These are phyloP conservation scores for Eremochloa ophiuroides DNA, from an alignment of 176 grass and related monocot genomes.

Conservation along the genomic window DNA sequence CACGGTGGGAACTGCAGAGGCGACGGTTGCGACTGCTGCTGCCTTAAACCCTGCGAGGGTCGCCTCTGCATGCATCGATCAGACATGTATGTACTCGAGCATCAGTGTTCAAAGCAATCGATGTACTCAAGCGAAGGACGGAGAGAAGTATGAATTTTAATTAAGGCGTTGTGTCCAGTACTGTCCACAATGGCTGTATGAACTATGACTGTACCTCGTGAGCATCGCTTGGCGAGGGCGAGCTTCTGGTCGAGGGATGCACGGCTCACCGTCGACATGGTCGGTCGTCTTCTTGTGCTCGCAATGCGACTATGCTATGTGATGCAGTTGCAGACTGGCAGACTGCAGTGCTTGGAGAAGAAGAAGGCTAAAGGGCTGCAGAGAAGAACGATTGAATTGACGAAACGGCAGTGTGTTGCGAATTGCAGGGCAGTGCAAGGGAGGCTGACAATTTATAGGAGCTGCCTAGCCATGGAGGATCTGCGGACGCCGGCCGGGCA, in stretches of 20 bases:
- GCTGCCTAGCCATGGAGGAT: background rate
- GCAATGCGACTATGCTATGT: too few species aligned
- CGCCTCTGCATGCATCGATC: constrained; percentile 63
- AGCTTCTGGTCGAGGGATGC: background rate
- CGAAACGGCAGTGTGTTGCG: too few species aligned
- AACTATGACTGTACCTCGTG: background rate
- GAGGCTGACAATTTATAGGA: background rate
- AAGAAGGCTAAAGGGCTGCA: too few species aligned
- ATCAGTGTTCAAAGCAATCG: background rate
- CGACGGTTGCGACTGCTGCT: constrained; percentile 52
- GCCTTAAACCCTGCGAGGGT: constrained; percentile 61
- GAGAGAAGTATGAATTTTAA: too few species aligned
- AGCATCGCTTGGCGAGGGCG: background rate
- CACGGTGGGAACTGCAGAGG: constrained; percentile 58
- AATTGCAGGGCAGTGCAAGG: background rate
- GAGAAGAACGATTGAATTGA: too few species aligned
- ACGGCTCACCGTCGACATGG: background rate
- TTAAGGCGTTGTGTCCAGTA: too few species aligned
- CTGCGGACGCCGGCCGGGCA: too few species aligned
- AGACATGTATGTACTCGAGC: background rate
- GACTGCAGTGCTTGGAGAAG: too few species aligned
- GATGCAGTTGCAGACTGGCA: background rate
- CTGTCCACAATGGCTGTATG: too few species aligned
- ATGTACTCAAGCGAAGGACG: too few species aligned
- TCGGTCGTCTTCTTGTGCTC: background rate